Base-by-base conservation (phyloP, 78 protist species). In the Polysphondylium violaceum region DNA sequence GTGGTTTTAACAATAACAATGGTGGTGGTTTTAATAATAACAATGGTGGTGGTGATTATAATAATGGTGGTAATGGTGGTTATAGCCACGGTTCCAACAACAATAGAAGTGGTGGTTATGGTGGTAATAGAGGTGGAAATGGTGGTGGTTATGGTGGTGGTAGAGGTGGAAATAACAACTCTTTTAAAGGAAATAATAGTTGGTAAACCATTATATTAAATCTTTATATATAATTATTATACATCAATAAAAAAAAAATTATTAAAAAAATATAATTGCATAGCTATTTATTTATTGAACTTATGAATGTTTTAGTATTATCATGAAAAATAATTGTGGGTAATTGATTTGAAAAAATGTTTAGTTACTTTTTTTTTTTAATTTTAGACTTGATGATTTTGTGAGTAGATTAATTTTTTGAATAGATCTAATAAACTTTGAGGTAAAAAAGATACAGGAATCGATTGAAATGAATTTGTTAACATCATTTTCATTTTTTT, bases 91-190 rank as follows among this genome's bases (percentile, higher is more conserved):
- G 73, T 44, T 44, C 55, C 9, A 65, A 60, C 38, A 59, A 35
- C 3, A 29, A 61, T 35, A 61, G 40, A 23, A 64, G 72, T 19
- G 91, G 78, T 35, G 79, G 78, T 40, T 50, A 72, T 50, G 76
- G 77, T 31, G 73, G 78, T 47, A 44, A 29, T n/a, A 43, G 64
- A n/a, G 87, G 87, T 33, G 44, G 67, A 4, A 14, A 41, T 64
- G 40, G 61, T 31, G 47, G 47, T 36, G 72, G 72, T 64, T 36
- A 36, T n/a, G 29, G 76, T 27, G 88, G 78, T 69, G 55, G 23
- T 25, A 67, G 85, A 75, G 69, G 69, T 6, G 86, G 86, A 43
- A 35, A 40, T 31, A 8, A 14, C 36, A 59, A 23, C 8, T 5
- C 19, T 60, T 3, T 3, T 40, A 65, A 41, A 19, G 58, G 67